Evolutionary conservation across 1,284 basidiomycete species (phyloP), one percentile per base, ranked within the genome.

Genomic region (Moniliophthora roreri): DNA sequence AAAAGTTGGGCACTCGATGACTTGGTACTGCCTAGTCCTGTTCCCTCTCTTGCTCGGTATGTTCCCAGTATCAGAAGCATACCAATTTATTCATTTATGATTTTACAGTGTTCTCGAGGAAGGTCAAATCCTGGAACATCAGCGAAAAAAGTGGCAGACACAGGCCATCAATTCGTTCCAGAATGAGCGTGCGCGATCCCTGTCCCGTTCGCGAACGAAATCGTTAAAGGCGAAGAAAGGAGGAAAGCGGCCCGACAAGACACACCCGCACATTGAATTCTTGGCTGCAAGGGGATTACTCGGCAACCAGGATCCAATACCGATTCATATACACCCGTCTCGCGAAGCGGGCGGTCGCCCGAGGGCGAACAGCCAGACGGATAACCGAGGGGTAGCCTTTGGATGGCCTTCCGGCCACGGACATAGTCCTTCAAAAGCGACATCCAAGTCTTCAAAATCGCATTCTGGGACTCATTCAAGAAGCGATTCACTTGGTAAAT

Each of bases 131-230:
- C 74, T 90, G 11, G 76, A 82, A 20, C 71, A 73, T 52, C 80
- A 90, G 57, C 82, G 89, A 20, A 75, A 78, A 48, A 69, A 74
- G 54, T 91, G 88, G 88, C 80, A 84, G 61, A 62, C 67, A 5
- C 77, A 85, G 58, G 88, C 89, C 0, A 70, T 72, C 0, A 72
- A 69, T 32, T 88, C 87, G 0, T 79, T 89, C 56, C 81, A 82
- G 49, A 88, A 89, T 63, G 82, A 78, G 58, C 77, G 75, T 9
- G 76, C 80, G 6, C 78, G 87, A 28, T 81, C 74, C 23, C 60
- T 87, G 20, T 87, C 85, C 9, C 79, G 85, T 1, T 71, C 79
- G 8, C 78, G 87, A 8, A 72, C 86, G 15, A 87, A 84, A 63
- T 85, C 85, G 4, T 68, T 81, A 18, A 76, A 73, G n/a, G 67